A percentile compares a stretch with the other conserved stretches of the same genome.
phyloP scores from a whole-genome alignment of 2,329 filamentous ascomycete species.

The Colletotrichum coccodes region DNA sequence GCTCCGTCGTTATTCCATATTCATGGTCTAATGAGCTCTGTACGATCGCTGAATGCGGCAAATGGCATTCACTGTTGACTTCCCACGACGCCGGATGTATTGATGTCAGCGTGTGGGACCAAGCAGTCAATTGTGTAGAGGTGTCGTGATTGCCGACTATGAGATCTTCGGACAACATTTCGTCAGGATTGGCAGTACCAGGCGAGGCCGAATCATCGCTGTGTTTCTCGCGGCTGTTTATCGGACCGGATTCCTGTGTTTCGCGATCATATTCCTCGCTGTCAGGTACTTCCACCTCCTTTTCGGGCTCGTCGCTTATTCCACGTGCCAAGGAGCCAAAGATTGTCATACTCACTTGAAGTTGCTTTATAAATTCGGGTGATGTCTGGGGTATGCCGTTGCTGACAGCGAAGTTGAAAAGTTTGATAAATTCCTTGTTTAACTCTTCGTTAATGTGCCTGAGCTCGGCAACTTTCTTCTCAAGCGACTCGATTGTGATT shows the following conservation, averaged over 20 bases:
- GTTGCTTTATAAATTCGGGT: slow-evolving; percentile 65
- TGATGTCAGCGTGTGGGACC: slow-evolving; percentile 1
- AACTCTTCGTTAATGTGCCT: slow-evolving; percentile 77
- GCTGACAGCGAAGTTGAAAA: slow-evolving; percentile 70
- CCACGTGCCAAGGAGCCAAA: slow-evolving; percentile 66
- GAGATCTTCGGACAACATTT: slow-evolving; percentile 40
- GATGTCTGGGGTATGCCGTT: slow-evolving; percentile 67
- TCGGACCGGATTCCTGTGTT: slow-evolving; percentile 6
- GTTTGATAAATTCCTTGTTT: slow-evolving; percentile 74
- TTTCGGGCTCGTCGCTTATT: slow-evolving; percentile 50
- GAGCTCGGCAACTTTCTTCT: slow-evolving; percentile 76
- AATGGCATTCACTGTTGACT: not conserved
- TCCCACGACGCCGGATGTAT: slow-evolving; percentile 20
- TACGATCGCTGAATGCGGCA: not conserved
- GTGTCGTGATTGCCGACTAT: slow-evolving; percentile 36
- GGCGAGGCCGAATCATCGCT: slow-evolving; percentile 32
- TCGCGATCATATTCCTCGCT: slow-evolving; percentile 20
- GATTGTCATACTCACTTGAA: slow-evolving; percentile 66
- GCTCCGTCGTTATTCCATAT: slow-evolving; percentile 60
- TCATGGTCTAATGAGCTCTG: slow-evolving; percentile 47
- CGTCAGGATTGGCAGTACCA: not conserved
- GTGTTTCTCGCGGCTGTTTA: not conserved
- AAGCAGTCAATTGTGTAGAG: not conserved
- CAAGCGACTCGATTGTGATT: slow-evolving; percentile 78
- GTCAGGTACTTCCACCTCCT: slow-evolving; percentile 39